phyloP scores from a whole-genome alignment of 768 basidiomycete species.

The Hemileccinum impolitum region DNA sequence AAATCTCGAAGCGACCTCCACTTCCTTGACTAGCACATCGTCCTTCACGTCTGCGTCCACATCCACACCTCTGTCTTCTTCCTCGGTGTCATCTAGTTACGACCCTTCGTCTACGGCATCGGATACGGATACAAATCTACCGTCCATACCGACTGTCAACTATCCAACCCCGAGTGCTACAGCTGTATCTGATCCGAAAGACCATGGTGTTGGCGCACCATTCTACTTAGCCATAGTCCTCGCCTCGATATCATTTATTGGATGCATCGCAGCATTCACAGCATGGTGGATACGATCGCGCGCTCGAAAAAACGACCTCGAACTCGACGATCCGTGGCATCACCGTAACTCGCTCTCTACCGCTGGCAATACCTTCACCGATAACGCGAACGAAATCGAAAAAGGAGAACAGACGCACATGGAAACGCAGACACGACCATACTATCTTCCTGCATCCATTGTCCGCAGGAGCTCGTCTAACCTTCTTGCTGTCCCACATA shows the following conservation, averaged over 20 bases:
- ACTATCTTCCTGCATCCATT: slow-evolving; percentile 24
- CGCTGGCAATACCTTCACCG: not conserved
- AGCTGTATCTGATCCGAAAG: slow-evolving; percentile 15
- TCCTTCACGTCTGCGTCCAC: slow-evolving; percentile 5
- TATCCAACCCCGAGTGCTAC: slow-evolving; percentile 25
- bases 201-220: slow-evolving; percentile 32
- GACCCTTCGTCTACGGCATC: slow-evolving; percentile 4
- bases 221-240: slow-evolving; percentile 52
- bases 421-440: slow-evolving; percentile 20
- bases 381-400: not conserved
- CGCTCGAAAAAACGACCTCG: slow-evolving; percentile 34
- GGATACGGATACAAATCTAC: slow-evolving; percentile 19
- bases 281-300: slow-evolving; percentile 48
- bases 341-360: slow-evolving; percentile 24
- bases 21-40: not conserved
- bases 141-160: slow-evolving; percentile 22
- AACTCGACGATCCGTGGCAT: slow-evolving; percentile 31
- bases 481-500: slow-evolving; percentile 18
- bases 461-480: slow-evolving; percentile 15
- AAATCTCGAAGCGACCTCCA: slow-evolving; percentile 20
- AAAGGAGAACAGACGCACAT: not conserved
- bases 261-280: slow-evolving; percentile 44
- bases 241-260: slow-evolving; percentile 43
- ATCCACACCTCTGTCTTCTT: slow-evolving; percentile 1
- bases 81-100: slow-evolving; percentile 5